Evolutionary conservation across 345 rosid genomes (phyloP).

Genomic region (Pugionium dolabratum): DNA sequence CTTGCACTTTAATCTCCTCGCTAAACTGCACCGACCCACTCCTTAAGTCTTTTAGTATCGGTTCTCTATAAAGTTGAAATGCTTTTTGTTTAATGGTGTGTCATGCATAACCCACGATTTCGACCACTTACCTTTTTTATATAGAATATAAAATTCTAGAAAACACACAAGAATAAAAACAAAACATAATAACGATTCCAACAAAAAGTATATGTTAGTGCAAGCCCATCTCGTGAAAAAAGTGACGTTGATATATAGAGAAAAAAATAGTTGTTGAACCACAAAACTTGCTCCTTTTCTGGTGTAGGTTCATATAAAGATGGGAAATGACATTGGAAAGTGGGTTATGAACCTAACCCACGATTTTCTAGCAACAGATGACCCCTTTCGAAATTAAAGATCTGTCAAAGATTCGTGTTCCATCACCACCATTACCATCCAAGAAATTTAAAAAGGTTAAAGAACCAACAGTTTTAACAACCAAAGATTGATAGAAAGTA

Average conservation of each 20-base stretch:
- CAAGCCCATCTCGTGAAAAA: constrained; percentile 27
- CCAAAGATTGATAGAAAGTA: background rate
- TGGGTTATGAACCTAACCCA: constrained; percentile 41
- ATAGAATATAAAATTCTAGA: constrained; percentile 14
- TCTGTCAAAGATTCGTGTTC: constrained; percentile 37
- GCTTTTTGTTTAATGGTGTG: constrained; percentile 39
- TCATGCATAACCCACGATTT: constrained; percentile 41
- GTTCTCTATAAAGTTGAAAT: constrained; percentile 31
- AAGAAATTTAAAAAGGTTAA: background rate
- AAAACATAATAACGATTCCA: background rate
- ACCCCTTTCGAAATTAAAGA: constrained; percentile 17
- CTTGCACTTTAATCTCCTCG: background rate
- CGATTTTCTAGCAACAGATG: constrained; percentile 33
- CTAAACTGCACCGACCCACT: constrained; percentile 37
- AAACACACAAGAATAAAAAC: constrained; percentile 4
- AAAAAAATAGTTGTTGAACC: constrained; percentile 36
- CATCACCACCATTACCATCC: constrained; percentile 15
- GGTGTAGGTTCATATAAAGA: constrained; percentile 33
- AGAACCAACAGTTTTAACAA: constrained; percentile 22
- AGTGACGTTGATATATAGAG: constrained; percentile 31
- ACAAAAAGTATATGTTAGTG: constrained; percentile 11
- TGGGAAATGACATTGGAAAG: constrained; percentile 36
- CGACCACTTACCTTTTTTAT: constrained; percentile 20
- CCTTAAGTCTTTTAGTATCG: constrained; percentile 11
- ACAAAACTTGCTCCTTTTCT: constrained; percentile 20